phyloP scores from a whole-genome alignment of 805 yeast genomes.

The Naumovozyma dairenensis region DNA sequence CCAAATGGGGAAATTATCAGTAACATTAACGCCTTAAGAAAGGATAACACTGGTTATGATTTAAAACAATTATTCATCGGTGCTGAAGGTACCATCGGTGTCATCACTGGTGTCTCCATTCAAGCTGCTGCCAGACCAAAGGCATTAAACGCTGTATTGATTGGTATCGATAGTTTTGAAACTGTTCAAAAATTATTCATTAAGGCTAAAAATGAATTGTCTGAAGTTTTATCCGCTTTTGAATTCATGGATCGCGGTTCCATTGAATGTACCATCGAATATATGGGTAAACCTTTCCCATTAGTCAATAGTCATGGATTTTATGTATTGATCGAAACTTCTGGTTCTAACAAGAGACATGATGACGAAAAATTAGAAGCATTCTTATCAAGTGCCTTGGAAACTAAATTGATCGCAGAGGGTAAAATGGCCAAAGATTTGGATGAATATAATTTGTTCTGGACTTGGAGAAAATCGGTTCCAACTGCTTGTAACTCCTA shows the following conservation, averaged over 20 bases:
- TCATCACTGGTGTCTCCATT: constrained; percentile 75
- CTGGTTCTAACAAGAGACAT: constrained; percentile 80
- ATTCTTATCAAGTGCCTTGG: constrained; percentile 71
- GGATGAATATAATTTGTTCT: constrained; percentile 61
- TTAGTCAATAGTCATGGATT: constrained; percentile 70
- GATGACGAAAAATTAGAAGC: constrained; percentile 75
- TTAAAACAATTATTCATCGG: constrained; percentile 82
- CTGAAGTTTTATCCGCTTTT: constrained; percentile 77
- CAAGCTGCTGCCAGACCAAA: constrained; percentile 78
- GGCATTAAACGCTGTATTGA: constrained; percentile 70
- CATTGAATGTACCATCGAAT: constrained; percentile 46
- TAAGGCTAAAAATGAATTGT: constrained; percentile 58
- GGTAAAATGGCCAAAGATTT: constrained; percentile 91
- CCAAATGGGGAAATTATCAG: constrained; percentile 71
- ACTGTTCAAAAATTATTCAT: constrained; percentile 66
- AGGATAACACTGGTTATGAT: constrained; percentile 87
- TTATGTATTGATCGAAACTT: constrained; percentile 80
- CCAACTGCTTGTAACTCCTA: constrained; percentile 71
- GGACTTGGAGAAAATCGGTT: constrained; percentile 86
- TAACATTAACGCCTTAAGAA: constrained; percentile 70
- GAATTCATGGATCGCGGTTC: constrained; percentile 76
- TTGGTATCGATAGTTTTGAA: constrained; percentile 66
- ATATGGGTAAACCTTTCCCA: constrained; percentile 51
- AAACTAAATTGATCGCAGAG: constrained; percentile 61
- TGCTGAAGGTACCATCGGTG: constrained; percentile 77